Base-by-base conservation (phyloP, 2,329 filamentous ascomycete species). In the Trichoderma guizhouense region DNA sequence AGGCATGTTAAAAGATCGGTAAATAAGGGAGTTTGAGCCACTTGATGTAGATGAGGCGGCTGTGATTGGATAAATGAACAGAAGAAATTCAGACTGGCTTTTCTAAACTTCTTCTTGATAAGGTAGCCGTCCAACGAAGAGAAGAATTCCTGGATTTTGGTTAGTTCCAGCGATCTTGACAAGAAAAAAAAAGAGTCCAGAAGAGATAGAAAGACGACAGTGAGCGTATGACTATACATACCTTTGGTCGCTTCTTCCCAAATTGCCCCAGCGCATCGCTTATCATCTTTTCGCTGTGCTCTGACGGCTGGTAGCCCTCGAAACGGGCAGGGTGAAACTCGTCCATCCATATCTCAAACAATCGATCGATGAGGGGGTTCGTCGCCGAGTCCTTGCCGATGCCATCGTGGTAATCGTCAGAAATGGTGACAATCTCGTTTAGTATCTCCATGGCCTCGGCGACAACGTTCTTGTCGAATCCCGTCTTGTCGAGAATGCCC, bases 11-110 rank as follows among this genome's bases (percentile, higher is more conserved):
- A 83, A 24, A 96, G 83, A 78, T 92, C 89, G 72, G 88, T 86
- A 75, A 96, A 91, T 1, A 96, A 83, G 0, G 90, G 87, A 1
- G 92, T 95, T 74, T 94, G 87, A 6, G 92, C 82, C 43, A 94
- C 88, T 55, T 91, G 86, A 77, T 96, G 89, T 2, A 96, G 84
- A 81, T 95, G 93, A 5, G 93, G 93, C n/a, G 93, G 92, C 75
- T 94, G 91, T 72, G 89, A 88, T 74, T 91, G 88, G 47, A 96
- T 87, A 74, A 94, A 95, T 58, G 91, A 88, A 77, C 89, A 90
- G 18, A 96, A 83, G 12, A 96, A 85, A 21, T 87, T 87, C 34
- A 95, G 81, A 9, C 89, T 86, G 73, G 89, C 87, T 69, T 90
- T 86, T 24, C 93, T 89, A 72, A 89, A 87, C 24, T 89, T 85